Conservation (phyloP, 1,139 yeast species). For the Pichiaceae sp. region DNA sequence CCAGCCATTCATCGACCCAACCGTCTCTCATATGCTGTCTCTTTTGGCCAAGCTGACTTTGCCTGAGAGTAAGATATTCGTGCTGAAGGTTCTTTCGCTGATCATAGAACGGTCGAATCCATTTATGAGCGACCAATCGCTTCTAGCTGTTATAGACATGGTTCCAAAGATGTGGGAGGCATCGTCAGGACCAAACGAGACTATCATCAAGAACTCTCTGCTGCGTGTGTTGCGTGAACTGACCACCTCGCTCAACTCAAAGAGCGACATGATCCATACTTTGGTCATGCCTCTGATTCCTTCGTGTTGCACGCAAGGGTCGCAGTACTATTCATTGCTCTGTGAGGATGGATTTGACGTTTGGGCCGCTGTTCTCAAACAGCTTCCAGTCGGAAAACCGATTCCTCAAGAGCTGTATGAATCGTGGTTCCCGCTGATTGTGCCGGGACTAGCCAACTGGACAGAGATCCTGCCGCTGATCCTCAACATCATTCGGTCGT, state of each 20-base stretch:
- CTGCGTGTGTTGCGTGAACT: conserved; percentile 61
- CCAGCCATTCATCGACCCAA: conserved; percentile 51
- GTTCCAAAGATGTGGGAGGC: conserved; percentile 74
- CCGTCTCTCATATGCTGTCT: conserved; percentile 39
- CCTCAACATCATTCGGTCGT: conserved; percentile 64
- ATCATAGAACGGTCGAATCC: conserved; percentile 62
- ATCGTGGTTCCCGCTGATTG: conserved; percentile 34
- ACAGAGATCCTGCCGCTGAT: conserved; percentile 73
- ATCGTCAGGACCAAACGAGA: conserved; percentile 41
- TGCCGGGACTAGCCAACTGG: conserved; percentile 46
- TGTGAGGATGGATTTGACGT: conserved; percentile 85
- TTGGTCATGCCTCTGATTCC: conserved; percentile 61
- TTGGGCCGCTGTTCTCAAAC: conserved; percentile 68
- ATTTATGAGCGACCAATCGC: conserved; percentile 40
- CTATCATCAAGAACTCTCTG: conserved; percentile 65
- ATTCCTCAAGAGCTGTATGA: conserved; percentile 35
- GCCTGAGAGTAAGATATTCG: conserved; percentile 68
- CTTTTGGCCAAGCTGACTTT: conserved; percentile 40
- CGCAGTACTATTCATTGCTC: conserved; percentile 54
- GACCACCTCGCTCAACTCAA: conserved; percentile 53
- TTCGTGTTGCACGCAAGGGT: conserved; percentile 53
- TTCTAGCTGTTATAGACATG: conserved; percentile 46
- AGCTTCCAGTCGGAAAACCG: conserved; percentile 28
- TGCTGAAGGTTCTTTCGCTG: conserved; percentile 58
- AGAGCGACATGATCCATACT: conserved; percentile 51